A percentile compares a stretch with the other conserved stretches of the same genome.
phyloP scores from a whole-genome alignment of 345 rosid genomes.

The Raphanus raphanistrum region DNA sequence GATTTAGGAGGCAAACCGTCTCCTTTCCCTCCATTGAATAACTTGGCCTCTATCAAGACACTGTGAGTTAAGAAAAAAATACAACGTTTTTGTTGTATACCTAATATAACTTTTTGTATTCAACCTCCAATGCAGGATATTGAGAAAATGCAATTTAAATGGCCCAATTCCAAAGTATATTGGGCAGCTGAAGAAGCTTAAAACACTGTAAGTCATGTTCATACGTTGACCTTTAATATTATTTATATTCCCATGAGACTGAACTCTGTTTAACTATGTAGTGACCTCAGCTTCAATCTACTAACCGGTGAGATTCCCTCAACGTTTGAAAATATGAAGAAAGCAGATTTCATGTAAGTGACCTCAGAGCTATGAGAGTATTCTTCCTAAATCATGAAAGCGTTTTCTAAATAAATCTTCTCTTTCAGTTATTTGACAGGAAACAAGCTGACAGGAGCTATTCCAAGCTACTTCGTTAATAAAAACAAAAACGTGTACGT shows the following conservation, averaged over 20 bases:
- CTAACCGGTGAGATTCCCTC: conserved; percentile 69
- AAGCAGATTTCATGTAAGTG: conserved; percentile 74
- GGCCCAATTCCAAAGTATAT: conserved; percentile 67
- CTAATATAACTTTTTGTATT: not conserved
- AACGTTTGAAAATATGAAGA: conserved; percentile 49
- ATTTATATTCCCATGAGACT: not conserved
- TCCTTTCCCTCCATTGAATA: conserved; percentile 54
- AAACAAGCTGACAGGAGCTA: conserved; percentile 64
- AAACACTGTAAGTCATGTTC: conserved; percentile 59
- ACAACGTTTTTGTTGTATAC: not conserved
- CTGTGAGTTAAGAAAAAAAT: conserved; percentile 53
- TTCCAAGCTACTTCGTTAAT: conserved; percentile 57
- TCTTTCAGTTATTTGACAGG: conserved; percentile 65
- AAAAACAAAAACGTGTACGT: conserved; percentile 73
- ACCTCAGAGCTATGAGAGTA: too few species aligned
- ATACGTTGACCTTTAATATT: not conserved
- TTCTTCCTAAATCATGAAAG: not conserved
- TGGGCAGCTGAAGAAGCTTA: conserved; percentile 59
- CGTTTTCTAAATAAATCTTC: not conserved
- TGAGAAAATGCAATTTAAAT: conserved; percentile 59
- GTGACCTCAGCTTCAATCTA: conserved; percentile 83
- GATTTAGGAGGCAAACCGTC: conserved; percentile 63
- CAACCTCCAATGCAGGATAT: conserved; percentile 49
- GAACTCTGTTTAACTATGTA: conserved; percentile 38
- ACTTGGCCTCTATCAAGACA: conserved; percentile 63